phyloP scores from a whole-genome alignment of 371 early-diverging fungal genomes.

The Mucor indicus region DNA sequence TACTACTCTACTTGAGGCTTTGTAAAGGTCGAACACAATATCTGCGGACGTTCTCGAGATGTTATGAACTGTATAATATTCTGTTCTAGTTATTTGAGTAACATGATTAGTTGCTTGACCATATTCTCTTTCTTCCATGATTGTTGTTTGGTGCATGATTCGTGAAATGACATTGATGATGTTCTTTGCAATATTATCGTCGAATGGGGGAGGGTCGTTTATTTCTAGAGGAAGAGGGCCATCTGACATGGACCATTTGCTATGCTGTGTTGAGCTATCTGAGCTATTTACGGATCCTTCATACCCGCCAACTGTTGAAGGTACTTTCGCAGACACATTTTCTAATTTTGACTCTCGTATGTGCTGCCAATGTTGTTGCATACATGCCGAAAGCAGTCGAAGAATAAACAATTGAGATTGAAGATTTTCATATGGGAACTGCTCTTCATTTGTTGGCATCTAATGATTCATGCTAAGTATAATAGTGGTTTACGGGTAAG shows the following conservation, averaged over 20 bases:
- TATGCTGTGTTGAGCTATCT: conserved; percentile 21
- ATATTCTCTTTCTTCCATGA: conserved; percentile 41
- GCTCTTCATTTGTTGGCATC: conserved; percentile 50
- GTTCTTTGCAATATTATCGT: conserved; percentile 66
- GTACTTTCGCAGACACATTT: conserved; percentile 18
- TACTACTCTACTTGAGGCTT: conserved; percentile 71
- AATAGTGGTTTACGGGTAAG: background rate
- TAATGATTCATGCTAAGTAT: background rate
- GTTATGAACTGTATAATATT: conserved; percentile 31
- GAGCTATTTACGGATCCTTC: conserved; percentile 22
- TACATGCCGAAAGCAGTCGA: conserved; percentile 68
- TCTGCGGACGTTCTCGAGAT: conserved; percentile 37
- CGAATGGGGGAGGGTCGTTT: conserved; percentile 77
- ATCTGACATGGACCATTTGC: conserved; percentile 21
- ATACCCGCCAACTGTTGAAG: conserved; percentile 12
- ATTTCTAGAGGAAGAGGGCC: conserved; percentile 21
- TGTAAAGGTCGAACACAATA: conserved; percentile 61
- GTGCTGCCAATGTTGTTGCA: conserved; percentile 72
- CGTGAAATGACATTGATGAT: conserved; percentile 61
- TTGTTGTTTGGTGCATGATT: conserved; percentile 59
- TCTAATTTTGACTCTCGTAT: conserved; percentile 40
- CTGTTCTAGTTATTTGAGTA: conserved; percentile 51
- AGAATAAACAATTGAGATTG: conserved; percentile 76
- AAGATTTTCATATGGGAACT: conserved; percentile 56
- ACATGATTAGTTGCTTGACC: conserved; percentile 35